Base-by-base conservation (phyloP, 352 stramenopile genomes). In the Phytopythium kandeliae region DNA sequence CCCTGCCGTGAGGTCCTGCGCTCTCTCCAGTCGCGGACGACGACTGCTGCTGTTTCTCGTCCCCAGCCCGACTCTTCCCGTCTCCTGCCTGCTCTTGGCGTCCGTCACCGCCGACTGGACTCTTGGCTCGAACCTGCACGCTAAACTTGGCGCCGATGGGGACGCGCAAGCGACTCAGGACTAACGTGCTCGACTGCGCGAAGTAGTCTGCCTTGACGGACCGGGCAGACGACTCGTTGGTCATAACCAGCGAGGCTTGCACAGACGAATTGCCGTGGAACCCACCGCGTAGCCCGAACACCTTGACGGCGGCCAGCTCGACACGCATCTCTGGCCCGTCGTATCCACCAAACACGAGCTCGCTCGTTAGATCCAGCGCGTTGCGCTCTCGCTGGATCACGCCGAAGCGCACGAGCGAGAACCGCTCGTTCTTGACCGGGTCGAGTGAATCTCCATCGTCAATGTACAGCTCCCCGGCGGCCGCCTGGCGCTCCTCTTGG, bases 401-500 rank as follows among this genome's bases (percentile, higher is more conserved):
- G 0, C 51, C 21, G 41, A 89, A 89, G 24, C 36, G 37, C 37
- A 89, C 37, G 26, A 78, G 50, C 5, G 79, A 85, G 48, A 75
- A 88, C 12, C 80, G 67, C 15, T 65, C 49, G 10, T 86, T 74
- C 53, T 70, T 48, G 3, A 93, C 62, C 26, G 83, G 78, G 24
- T 68, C 57, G 9, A 93, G 37, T 8, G 80, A 88, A 38, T 89
- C 76, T 6, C 83, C 83, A 45, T 88, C 76, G 17, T 93, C 83
- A 21, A 93, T 49, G 36, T 86, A 93, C 3, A 93, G 41, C 35
- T 89, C 72, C 9, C 83, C 83, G n/a, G 48, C 36, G 1, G 83
- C 77, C 10, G 50, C 41, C 1, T 53, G 41, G 1, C 60, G 47
- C 2, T 65, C 42, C 17, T 64, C 11, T 1, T 41, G 17, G 4